Conservation (phyloP, 1,139 yeast genomes). For the Kurtzmaniella quercitrusa region DNA sequence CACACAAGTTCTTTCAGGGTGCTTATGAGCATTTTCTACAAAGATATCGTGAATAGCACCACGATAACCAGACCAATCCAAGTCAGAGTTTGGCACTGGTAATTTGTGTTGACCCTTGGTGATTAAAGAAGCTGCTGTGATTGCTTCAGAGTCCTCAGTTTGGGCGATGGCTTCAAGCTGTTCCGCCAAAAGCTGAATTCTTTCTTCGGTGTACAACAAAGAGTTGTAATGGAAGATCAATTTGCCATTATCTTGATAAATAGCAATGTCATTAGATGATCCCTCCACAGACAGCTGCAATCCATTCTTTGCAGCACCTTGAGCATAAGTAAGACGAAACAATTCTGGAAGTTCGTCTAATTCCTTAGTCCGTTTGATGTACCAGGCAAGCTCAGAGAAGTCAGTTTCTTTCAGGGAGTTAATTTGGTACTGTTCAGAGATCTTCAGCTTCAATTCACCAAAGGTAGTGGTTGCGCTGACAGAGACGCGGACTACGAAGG, state of each 20-base stretch:
- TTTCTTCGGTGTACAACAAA: constrained; percentile 63
- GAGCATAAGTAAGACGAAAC: constrained; percentile 58
- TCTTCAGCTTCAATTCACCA: constrained; percentile 42
- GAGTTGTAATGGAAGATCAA: constrained; percentile 65
- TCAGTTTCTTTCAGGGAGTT: constrained; percentile 40
- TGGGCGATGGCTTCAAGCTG: constrained; percentile 45
- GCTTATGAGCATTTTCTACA: constrained; percentile 72
- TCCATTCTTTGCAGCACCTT: constrained; percentile 37
- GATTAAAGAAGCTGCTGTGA: constrained; percentile 64
- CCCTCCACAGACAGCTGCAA: constrained; percentile 42
- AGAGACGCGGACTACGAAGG: constrained; percentile 58
- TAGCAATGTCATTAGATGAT: constrained; percentile 60
- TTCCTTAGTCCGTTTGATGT: constrained; percentile 44
- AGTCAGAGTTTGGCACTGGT: constrained; percentile 84
- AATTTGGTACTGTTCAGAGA: constrained; percentile 38
- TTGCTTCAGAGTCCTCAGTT: constrained; percentile 27
- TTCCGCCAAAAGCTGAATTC: constrained; percentile 67
- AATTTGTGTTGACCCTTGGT: constrained; percentile 61
- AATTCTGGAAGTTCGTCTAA: constrained; percentile 59
- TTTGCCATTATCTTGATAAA: constrained; percentile 35
- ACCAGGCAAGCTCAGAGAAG: constrained; percentile 53
- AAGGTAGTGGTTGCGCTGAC: constrained; percentile 52
- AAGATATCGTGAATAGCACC: constrained; percentile 97
- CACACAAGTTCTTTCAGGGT: constrained; percentile 86
- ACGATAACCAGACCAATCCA: constrained; percentile 87